Percentiles rank a stretch among this genome's conserved stretches.
Evolutionary conservation across 2,329 filamentous ascomycete genomes (phyloP).

Genomic region (Colletotrichum somersetense): DNA sequence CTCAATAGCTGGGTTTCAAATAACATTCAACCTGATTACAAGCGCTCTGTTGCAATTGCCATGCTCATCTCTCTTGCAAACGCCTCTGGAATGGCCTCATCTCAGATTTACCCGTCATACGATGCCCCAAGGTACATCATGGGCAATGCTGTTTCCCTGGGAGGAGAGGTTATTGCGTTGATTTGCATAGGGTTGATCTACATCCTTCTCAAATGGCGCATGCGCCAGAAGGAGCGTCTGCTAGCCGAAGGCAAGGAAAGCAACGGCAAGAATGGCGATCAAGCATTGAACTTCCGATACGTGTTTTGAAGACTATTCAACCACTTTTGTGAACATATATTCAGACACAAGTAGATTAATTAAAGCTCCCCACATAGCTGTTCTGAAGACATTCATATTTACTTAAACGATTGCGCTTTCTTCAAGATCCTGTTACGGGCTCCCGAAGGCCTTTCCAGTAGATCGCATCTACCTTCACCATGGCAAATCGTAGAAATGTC

Average conservation of each 20-base stretch:
- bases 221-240: not conserved
- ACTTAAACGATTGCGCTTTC: not conserved
- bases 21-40: not conserved
- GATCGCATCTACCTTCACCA: not conserved
- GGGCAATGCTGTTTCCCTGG: not conserved
- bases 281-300: not conserved
- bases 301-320: not conserved
- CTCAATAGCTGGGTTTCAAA: not conserved
- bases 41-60: not conserved
- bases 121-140: not conserved
- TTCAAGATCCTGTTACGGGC: not conserved
- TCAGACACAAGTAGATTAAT: not conserved
- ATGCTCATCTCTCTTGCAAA: not conserved
- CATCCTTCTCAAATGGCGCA: not conserved
- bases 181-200: not conserved
- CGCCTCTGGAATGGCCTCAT: not conserved
- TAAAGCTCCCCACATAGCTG: not conserved
- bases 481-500: not conserved
- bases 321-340: not conserved
- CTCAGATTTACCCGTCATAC: not conserved
- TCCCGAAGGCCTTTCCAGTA: not conserved
- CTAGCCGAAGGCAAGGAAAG: not conserved
- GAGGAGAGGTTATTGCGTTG: not conserved
- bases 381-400: not conserved
- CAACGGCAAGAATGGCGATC: not conserved